These are phyloP conservation scores for Coprinopsis marcescibilis DNA, from an alignment of 768 basidiomycete genomes.

Conservation along the genomic window DNA sequence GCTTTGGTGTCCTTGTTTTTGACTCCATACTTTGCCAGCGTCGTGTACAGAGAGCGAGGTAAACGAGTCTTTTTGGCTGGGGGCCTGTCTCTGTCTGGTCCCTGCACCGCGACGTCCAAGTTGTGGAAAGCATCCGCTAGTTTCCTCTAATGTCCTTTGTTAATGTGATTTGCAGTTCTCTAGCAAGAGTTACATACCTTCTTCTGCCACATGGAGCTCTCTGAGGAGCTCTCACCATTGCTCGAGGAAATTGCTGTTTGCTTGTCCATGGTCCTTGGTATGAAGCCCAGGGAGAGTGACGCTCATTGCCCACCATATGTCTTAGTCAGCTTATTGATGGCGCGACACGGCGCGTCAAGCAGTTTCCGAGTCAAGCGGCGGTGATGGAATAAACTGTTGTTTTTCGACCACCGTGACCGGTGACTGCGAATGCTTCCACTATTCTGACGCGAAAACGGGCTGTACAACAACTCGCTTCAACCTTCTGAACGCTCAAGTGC, in stretches of 20 bases:
- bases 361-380: too few relatives aligned
- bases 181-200: neutral
- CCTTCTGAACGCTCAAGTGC: too few relatives aligned
- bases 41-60: slow-evolving; percentile 64
- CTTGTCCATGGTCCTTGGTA: too few relatives aligned
- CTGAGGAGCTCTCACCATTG: neutral
- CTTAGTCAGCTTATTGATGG: too few relatives aligned
- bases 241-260: neutral
- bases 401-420: too few relatives aligned
- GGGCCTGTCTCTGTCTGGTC: slow-evolving; percentile 26
- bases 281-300: neutral
- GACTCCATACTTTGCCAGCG: slow-evolving; percentile 73
- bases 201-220: neutral
- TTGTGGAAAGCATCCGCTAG: slow-evolving; percentile 74
- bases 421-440: too few relatives aligned
- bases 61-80: slow-evolving; percentile 50
- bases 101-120: slow-evolving; percentile 58
- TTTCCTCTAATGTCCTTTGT: slow-evolving; percentile 50
- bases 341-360: too few relatives aligned
- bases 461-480: too few relatives aligned
- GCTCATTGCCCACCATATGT: neutral
- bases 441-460: too few relatives aligned
- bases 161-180: neutral
- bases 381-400: too few relatives aligned
- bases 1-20: slow-evolving; percentile 36